Evolutionary conservation across 176 grass and related monocot genomes (phyloP), one percentile per base, ranked within the genome.

Genomic region (Carex scoparia): DNA sequence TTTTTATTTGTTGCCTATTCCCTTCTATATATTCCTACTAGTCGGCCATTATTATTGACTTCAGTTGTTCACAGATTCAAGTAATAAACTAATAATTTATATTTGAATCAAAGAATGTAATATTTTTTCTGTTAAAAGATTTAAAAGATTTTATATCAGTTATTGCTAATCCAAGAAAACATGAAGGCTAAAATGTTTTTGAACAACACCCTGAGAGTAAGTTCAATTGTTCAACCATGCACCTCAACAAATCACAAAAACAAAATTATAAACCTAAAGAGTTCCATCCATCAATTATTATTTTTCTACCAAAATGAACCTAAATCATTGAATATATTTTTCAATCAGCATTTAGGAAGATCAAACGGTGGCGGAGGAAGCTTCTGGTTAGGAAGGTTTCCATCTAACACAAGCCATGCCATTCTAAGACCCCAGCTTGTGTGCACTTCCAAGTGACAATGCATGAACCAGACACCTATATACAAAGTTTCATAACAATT

Each of bases 391-490:
- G 87, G 92, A 11, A 92, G 87, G 67, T 72, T 85, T 49, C 92
- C 92, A 81, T 91, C 87, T 61, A 90, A 85, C 35, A 97, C 94
- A 32, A 94, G 87, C 94, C 94, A 94, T 76, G 87, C 94, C 94
- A 94, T 97, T 35, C 75, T 89, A 28, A 97, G 79, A 8, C 89
- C 94, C 94, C 94, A 97, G 56, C 89, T 97, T 42, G 89, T 68
- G 70, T 97, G 94, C 27, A 88, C 90, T 83, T 97, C 92, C 2
- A 92, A 46, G 87, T 97, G 94, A 87, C 94, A 97, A 80, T 97
- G 92, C 94, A 97, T 97, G 86, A 97, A 81, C 92, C 92, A 97
- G 2, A 92, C 90, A 30, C 91, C 94, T 93, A 74, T 14, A 33
- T 11, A 70, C 23, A 44, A 48, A 58, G 10, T 58, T 79, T 1